Evolutionary conservation across 2,329 filamentous ascomycete genomes (phyloP).

Genomic region (Calycina herbarum): DNA sequence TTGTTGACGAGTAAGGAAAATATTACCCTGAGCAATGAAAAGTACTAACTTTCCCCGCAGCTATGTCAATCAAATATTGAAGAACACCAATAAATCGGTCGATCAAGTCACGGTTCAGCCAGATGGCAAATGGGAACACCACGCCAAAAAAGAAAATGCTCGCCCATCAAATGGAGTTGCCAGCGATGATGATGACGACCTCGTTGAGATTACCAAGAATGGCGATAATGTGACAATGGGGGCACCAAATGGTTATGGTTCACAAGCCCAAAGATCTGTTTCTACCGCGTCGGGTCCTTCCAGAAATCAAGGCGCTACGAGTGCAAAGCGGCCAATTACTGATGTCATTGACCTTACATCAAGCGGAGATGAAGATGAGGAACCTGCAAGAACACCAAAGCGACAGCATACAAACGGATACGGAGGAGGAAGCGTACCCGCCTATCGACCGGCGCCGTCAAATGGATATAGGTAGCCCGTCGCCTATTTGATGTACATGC

Average conservation of each 20-base stretch:
- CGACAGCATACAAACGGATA: conserved; percentile 29
- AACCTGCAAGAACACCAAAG: conserved; percentile 39
- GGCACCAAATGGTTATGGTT: conserved; percentile 25
- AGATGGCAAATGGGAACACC: conserved; percentile 70
- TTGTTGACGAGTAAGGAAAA: conserved; percentile 74
- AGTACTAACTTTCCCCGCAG: conserved; percentile 43
- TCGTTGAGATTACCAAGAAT: conserved; percentile 48
- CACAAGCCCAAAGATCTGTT: conserved; percentile 36
- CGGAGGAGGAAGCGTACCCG: conserved; percentile 14
- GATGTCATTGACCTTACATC: conserved; percentile 55
- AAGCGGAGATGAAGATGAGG: conserved; percentile 53
- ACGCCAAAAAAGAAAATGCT: conserved; percentile 28
- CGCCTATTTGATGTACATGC: background rate
- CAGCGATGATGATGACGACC: conserved; percentile 45
- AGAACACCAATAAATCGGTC: conserved; percentile 65
- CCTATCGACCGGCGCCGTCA: conserved; percentile 21
- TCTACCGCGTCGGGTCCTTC: conserved; percentile 39
- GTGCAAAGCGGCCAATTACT: conserved; percentile 45
- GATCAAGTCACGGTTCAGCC: conserved; percentile 92
- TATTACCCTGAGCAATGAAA: conserved; percentile 18
- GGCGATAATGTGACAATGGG: conserved; percentile 36
- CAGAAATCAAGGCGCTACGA: conserved; percentile 21
- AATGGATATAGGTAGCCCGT: conserved; percentile 15
- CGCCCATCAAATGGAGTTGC: conserved; percentile 28
- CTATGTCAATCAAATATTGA: conserved; percentile 85